These are phyloP conservation scores for Chlamydomonas reinhardtii DNA, from an alignment of 163 green algal species.

Conservation along the genomic window DNA sequence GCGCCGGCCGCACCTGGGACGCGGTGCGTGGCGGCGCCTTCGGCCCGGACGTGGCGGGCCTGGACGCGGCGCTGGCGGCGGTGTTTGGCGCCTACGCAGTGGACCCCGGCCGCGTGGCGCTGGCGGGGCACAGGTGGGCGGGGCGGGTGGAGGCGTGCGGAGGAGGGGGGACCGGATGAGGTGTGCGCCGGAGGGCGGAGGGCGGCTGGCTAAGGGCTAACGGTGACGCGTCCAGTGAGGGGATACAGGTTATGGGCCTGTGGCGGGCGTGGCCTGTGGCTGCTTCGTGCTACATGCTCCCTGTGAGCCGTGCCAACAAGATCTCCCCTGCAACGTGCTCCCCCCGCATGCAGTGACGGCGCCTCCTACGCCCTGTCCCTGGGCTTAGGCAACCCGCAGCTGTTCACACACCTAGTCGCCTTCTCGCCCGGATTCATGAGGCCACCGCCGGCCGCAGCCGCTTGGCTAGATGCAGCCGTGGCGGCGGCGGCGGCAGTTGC, in stretches of 20 bases:
- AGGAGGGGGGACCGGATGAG: no score
- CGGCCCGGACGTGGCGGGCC: slow-evolving; percentile 54
- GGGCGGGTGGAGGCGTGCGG: no score
- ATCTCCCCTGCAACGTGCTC: not conserved
- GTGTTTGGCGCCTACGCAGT: slow-evolving; percentile 56
- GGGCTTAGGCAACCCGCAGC: slow-evolving; percentile 53
- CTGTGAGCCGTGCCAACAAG: not conserved
- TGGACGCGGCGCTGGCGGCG: slow-evolving; percentile 48
- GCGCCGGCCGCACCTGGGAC: slow-evolving; percentile 60
- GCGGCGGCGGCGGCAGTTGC: not conserved
- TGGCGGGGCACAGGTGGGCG: slow-evolving; percentile 5
- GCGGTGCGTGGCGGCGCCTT: slow-evolving; percentile 46
- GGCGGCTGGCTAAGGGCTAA: no score
- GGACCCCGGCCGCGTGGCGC: slow-evolving; percentile 44
- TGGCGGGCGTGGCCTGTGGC: no score
- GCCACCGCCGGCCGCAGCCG: not conserved
- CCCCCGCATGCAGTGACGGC: slow-evolving; percentile 65
- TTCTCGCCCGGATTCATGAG: slow-evolving; percentile 37
- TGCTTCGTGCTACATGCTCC: not conserved
- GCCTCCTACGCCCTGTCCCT: slow-evolving; percentile 72
- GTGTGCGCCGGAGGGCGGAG: no score
- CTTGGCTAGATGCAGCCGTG: not conserved
- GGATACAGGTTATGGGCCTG: no score
- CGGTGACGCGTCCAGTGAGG: no score
- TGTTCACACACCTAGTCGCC: slow-evolving; percentile 21